Conservation (phyloP, 2,329 filamentous ascomycete genomes). For the Fusarium falciforme region DNA sequence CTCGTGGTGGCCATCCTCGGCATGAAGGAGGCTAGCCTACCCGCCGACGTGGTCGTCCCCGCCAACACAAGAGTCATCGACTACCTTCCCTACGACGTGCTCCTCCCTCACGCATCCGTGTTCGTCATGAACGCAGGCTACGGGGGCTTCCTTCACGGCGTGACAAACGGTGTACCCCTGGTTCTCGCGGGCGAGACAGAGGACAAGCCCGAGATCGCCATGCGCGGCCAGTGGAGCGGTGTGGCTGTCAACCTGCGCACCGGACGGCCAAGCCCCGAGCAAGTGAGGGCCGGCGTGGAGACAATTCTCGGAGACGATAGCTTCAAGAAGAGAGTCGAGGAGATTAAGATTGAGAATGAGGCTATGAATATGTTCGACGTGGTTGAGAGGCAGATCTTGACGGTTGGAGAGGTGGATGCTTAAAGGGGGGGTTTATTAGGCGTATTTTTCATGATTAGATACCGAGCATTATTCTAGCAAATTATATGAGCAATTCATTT, state of each 20-base stretch:
- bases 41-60: slow-evolving; percentile 47
- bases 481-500: background rate
- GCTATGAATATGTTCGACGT: slow-evolving; percentile 39
- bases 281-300: slow-evolving; percentile 47
- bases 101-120: slow-evolving; percentile 57
- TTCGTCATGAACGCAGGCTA: slow-evolving; percentile 63
- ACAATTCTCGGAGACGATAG: slow-evolving; percentile 44
- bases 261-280: slow-evolving; percentile 44
- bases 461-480: background rate
- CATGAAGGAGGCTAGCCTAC: slow-evolving; percentile 36
- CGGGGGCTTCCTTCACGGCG: slow-evolving; percentile 58
- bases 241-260: slow-evolving; percentile 58
- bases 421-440: background rate
- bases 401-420: background rate
- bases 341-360: slow-evolving; percentile 50
- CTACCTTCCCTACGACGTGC: slow-evolving; percentile 60
- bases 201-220: slow-evolving; percentile 56
- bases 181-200: slow-evolving; percentile 56
- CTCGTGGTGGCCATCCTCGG: slow-evolving; percentile 50
- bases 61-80: slow-evolving; percentile 57
- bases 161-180: slow-evolving; percentile 59
- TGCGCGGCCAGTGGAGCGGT: slow-evolving; percentile 56
- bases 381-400: slow-evolving; percentile 39
- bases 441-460: background rate
- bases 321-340: slow-evolving; percentile 47